Evolutionary conservation across 257 asterid species (phyloP), one percentile per base, ranked within the genome.

Genomic region (Leonotis leonurus): DNA sequence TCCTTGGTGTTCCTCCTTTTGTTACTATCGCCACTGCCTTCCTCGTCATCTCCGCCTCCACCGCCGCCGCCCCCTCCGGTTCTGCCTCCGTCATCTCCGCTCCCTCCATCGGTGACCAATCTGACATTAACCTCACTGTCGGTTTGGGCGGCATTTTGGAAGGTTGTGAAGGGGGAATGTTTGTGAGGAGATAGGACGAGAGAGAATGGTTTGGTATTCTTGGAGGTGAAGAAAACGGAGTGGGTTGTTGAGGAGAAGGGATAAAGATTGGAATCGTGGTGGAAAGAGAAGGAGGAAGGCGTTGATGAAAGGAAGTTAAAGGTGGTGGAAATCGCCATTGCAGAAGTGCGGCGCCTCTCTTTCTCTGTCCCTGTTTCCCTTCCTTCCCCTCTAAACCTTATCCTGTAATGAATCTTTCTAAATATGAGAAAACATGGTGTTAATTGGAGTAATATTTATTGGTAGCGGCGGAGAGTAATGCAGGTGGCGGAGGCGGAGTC

Each of bases 1-100:
- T 86, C 96, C 5, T 71, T 80, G 70, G 36, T 77, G 48, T 83
- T 83, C 51, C 62, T 76, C 69, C 48, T 81, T 76, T 68, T 81
- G 66, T 72, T 75, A 2, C 49, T 52, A 43, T 77, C 82, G 26
- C 74, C 84, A 2, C 66, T 71, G 14, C 57, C 76, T 2, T 62
- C n/a, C n/a, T n/a, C n/a, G n/a, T n/a, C n/a, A n/a, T n/a, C n/a
- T n/a, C n/a, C 82, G 6, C 70, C 82, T 3, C 83, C 88, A 0
- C 84, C 85, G 0, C 80, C 88, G 8, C 83, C 83, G 5, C 79
- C 86, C 4, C 82, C 80, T 1, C 83, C 78, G 1, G 62, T 32
- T 5, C 59, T 6, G 27, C 17, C 77, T 2, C 76, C 76, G 3
- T 46, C 73, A 14, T 52, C 65, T 16, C 83, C 74, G 48, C 70